Conservation (phyloP, 192 early-diverging fungal species). For the Coemansia sp. region DNA sequence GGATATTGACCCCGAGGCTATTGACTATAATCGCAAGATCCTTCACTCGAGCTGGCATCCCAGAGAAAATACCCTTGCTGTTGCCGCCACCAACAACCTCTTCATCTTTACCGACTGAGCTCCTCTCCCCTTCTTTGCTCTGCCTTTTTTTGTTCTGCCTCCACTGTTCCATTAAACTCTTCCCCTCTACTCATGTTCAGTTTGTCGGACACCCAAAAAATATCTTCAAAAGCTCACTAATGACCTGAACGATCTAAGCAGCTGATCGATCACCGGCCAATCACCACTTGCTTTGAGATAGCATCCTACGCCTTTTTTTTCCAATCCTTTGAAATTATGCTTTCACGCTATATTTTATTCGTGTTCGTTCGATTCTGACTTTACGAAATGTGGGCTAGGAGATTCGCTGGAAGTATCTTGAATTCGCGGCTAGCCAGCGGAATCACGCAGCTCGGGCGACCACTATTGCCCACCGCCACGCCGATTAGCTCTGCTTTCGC, state of each 20-base stretch:
- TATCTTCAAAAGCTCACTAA: background rate
- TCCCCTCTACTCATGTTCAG: background rate
- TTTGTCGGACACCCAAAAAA: background rate
- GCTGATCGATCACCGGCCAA: constrained; percentile 1
- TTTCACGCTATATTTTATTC: background rate
- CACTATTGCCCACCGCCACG: constrained; percentile 1
- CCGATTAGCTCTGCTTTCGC: background rate
- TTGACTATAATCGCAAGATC: constrained; percentile 97
- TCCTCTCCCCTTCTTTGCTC: constrained; percentile 1
- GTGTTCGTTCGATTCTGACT: background rate
- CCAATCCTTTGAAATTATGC: background rate
- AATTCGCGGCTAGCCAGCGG: constrained; percentile 14
- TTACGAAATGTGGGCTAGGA: constrained; percentile 42
- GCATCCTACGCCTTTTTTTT: too few relatives aligned
- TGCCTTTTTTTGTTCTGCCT: constrained; percentile 7
- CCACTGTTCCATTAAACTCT: background rate
- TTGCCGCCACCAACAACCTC: constrained; percentile 99
- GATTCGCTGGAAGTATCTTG: constrained; percentile 29
- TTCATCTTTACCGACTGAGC: constrained; percentile 79
- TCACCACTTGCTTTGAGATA: background rate
- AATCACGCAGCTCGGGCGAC: background rate
- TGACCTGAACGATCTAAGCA: too few relatives aligned
- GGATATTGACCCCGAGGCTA: constrained; percentile 78
- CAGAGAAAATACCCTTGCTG: constrained; percentile 93
- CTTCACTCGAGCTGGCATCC: constrained; percentile 99